phyloP scores from a whole-genome alignment of 2,329 filamentous ascomycete species.

The Trichoderma citrinoviride region DNA sequence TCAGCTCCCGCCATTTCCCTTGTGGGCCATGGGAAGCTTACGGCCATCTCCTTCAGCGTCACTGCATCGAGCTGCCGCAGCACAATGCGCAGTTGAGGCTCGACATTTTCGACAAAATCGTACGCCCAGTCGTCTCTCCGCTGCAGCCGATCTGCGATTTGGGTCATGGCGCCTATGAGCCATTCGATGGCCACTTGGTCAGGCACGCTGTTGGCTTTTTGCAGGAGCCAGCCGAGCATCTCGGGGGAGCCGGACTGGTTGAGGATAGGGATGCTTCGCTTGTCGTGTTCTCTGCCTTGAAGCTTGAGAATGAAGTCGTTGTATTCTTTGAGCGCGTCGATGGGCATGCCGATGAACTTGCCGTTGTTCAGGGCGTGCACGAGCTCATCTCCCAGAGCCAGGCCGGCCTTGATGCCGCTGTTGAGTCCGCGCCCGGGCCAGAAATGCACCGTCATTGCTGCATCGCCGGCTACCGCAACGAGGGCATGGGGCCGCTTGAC shows the following conservation, averaged over 20 bases:
- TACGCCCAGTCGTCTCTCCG: conserved; percentile 34
- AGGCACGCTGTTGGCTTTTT: conserved; percentile 33
- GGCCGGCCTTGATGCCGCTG: conserved; percentile 38
- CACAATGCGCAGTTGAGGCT: conserved; percentile 35
- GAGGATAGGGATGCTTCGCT: conserved; percentile 37
- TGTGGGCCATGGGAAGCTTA: conserved; percentile 39
- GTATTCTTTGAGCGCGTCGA: conserved; percentile 35
- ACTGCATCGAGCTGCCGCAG: conserved; percentile 33
- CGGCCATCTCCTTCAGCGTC: conserved; percentile 37
- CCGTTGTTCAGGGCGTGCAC: conserved; percentile 34
- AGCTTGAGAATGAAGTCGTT: conserved; percentile 39
- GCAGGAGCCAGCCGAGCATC: conserved; percentile 37
- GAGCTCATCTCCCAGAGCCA: conserved; percentile 38
- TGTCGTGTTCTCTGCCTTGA: conserved; percentile 37
- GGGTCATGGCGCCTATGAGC: conserved; percentile 35
- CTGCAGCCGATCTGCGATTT: conserved; percentile 35
- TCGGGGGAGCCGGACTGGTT: conserved; percentile 37
- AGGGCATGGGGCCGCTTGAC: conserved; percentile 33
- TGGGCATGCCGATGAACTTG: conserved; percentile 33
- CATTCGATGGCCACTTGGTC: conserved; percentile 37
- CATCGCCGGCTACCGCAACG: conserved; percentile 37
- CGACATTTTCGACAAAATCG: conserved; percentile 31
- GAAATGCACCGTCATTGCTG: conserved; percentile 39
- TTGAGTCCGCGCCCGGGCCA: conserved; percentile 39
- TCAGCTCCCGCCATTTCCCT: conserved; percentile 37